These are phyloP conservation scores for Sporormia fimetaria DNA, from an alignment of 495 filamentous ascomycete genomes.

Conservation along the genomic window DNA sequence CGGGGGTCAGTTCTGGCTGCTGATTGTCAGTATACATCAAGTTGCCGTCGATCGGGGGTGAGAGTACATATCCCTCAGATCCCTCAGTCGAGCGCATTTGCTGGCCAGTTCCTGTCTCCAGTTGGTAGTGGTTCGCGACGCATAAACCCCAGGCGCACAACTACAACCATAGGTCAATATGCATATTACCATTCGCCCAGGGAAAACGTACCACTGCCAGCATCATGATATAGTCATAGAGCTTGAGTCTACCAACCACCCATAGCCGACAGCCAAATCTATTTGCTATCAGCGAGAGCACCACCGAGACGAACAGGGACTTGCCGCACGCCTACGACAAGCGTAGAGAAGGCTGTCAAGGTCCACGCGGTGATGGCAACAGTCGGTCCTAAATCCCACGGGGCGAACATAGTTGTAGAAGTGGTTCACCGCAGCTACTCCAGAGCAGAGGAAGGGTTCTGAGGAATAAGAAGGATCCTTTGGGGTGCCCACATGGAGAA, in stretches of 20 bases:
- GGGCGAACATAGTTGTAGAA: conserved; percentile 12
- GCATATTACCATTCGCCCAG: no score
- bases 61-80: conserved; percentile 1
- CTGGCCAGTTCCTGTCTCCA: conserved; percentile 11
- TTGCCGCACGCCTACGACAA: conserved; percentile 17
- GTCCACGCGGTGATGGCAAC: conserved; percentile 14
- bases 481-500: background rate
- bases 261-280: conserved; percentile 22
- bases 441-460: background rate
- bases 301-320: background rate
- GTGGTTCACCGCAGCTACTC: background rate
- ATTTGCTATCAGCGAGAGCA: background rate
- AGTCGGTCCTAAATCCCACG: conserved; percentile 10
- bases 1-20: background rate
- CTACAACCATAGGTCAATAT: background rate
- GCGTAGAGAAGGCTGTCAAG: conserved; percentile 15
- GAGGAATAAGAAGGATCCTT: background rate
- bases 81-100: background rate
- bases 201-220: conserved; percentile 13
- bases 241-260: conserved; percentile 18
- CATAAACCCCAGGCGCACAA: conserved; percentile 21
- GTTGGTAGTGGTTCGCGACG: conserved; percentile 19
- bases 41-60: background rate
- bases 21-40: background rate
- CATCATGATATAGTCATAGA: conserved; percentile 18